Percentiles rank a stretch among this genome's conserved stretches.
Evolutionary conservation across 164 flowering plant genomes (phyloP).

Genomic region (Nymphaea thermarum): DNA sequence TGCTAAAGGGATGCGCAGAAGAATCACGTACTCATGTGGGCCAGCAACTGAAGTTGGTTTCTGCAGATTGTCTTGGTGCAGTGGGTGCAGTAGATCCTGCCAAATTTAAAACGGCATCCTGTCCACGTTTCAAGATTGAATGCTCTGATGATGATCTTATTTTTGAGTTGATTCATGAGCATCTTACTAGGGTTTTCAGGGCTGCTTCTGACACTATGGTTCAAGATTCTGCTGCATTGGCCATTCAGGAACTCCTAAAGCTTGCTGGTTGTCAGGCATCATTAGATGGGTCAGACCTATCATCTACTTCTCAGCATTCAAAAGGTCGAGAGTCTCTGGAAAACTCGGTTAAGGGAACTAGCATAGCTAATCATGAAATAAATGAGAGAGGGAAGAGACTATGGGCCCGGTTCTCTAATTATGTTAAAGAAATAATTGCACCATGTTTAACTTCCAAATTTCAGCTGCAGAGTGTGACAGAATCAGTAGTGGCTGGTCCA

Average conservation of each 20-base stretch:
- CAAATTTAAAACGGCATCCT: conserved; percentile 55
- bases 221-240: conserved; percentile 97
- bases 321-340: no score
- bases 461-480: conserved; percentile 74
- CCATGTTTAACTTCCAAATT: conserved; percentile 96
- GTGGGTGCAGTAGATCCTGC: conserved; percentile 99
- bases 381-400: conserved; percentile 68
- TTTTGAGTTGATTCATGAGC: conserved; percentile 91
- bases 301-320: no score
- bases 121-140: conserved; percentile 80
- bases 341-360: no score
- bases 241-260: conserved; percentile 94
- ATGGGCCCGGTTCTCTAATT: conserved; percentile 93
- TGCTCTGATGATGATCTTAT: conserved; percentile 99
- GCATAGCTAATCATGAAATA: conserved; percentile 26
- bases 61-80: conserved; percentile 97
- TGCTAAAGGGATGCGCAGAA: conserved; percentile 93
- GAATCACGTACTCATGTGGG: conserved; percentile 87
- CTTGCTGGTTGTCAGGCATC: conserved; percentile 96
- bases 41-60: conserved; percentile 74
- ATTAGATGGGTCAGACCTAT: conserved; percentile 49
- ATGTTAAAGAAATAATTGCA: conserved; percentile 95
- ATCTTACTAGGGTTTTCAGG: conserved; percentile 93
- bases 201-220: conserved; percentile 89
- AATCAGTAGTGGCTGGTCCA: conserved; percentile 57